A percentile compares a stretch with the other conserved stretches of the same genome.
Evolutionary conservation across 2,329 filamentous ascomycete genomes (phyloP).

Genomic region (Colletotrichum viniferum): DNA sequence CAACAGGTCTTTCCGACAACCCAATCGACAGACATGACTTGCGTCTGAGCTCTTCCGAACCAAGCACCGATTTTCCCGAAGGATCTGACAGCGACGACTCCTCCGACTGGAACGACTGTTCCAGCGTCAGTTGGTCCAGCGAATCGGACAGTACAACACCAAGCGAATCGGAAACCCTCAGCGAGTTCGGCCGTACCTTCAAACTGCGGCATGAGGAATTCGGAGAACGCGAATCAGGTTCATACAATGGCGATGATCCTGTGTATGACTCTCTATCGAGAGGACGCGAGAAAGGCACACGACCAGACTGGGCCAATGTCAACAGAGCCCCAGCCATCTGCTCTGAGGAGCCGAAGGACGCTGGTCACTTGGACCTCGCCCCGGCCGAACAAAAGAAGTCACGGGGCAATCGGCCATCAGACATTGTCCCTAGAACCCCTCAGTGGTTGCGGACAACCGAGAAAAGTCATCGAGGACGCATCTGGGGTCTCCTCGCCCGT

Average conservation of each 20-base stretch:
- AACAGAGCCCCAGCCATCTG: neutral
- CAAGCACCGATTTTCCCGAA: neutral
- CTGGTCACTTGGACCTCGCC: accelerated
- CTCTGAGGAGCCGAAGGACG: accelerated
- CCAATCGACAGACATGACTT: neutral
- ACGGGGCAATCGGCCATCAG: neutral
- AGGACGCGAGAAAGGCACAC: neutral
- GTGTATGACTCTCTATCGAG: accelerated
- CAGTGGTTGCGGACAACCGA: neutral
- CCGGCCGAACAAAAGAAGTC: accelerated
- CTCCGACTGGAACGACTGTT: neutral
- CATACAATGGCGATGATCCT: neutral
- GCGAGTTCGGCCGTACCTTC: neutral
- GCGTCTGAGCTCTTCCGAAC: accelerated
- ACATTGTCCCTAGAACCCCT: accelerated
- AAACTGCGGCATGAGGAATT: neutral
- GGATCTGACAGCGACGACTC: neutral
- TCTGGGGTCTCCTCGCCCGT: accelerated
- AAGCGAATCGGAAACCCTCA: accelerated
- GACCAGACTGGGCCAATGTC: accelerated
- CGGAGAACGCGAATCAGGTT: neutral
- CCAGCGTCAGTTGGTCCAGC: neutral
- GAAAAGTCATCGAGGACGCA: accelerated
- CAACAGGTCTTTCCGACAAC: neutral
- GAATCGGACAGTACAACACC: accelerated